A percentile compares a stretch with the other conserved stretches of the same genome.
Conservation (phyloP, 768 basidiomycete species). For the Coprinellus micaceus region DNA sequence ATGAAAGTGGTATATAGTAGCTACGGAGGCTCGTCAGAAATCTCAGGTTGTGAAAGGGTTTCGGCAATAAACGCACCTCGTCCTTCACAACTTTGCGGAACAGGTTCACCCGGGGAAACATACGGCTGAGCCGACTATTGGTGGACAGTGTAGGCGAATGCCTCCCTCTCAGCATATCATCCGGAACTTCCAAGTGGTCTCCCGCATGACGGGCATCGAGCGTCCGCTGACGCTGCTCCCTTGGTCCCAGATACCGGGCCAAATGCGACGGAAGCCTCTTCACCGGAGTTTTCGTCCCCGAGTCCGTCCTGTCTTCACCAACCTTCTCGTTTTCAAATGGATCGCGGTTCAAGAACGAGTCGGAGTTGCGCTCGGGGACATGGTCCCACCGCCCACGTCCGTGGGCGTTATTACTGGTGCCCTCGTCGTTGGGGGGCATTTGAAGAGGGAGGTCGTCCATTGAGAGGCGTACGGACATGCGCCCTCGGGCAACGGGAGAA, state of each 20-base stretch:
- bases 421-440: constrained; percentile 21
- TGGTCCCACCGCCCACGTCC: constrained; percentile 57
- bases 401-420: constrained; percentile 19
- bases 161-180: not conserved
- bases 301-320: not conserved
- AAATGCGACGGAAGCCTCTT: not conserved
- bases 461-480: constrained; percentile 50
- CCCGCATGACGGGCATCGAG: no score
- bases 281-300: not conserved
- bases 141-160: constrained; percentile 21
- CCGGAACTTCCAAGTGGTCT: not conserved
- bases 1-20: constrained; percentile 54
- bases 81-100: constrained; percentile 57
- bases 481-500: constrained; percentile 48
- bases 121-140: constrained; percentile 41
- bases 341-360: not conserved
- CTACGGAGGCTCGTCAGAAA: constrained; percentile 24
- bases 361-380: constrained; percentile 29
- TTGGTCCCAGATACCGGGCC: not conserved
- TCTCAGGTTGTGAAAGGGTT: not conserved
- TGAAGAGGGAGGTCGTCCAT: constrained; percentile 37
- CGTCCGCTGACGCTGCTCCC: not conserved
- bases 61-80: constrained; percentile 41
- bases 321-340: not conserved
- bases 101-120: constrained; percentile 50